These are phyloP conservation scores for Tuber microsphaerosporum DNA, from an alignment of 495 filamentous ascomycete genomes.

Conservation along the genomic window DNA sequence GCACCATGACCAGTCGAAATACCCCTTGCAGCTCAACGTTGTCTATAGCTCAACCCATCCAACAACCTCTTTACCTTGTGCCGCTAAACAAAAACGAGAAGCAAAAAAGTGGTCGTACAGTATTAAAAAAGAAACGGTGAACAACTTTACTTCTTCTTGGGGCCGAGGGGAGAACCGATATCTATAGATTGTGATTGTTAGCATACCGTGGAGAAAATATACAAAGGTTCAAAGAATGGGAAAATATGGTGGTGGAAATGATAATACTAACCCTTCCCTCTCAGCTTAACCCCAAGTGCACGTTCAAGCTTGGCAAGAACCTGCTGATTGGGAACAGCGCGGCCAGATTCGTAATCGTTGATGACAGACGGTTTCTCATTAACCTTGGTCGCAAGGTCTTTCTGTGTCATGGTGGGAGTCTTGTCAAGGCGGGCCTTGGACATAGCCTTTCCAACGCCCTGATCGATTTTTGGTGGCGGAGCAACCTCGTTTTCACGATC, in stretches of 20 bases:
- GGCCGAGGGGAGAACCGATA: slow-evolving; percentile 37
- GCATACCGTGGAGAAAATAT: slow-evolving; percentile 5
- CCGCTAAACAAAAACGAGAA: slow-evolving; percentile 29
- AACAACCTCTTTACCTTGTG: slow-evolving; percentile 21
- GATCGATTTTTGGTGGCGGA: slow-evolving; percentile 84
- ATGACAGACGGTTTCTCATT: slow-evolving; percentile 75
- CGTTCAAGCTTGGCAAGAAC: slow-evolving; percentile 72
- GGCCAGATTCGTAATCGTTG: slow-evolving; percentile 78
- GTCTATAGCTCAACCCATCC: background rate
- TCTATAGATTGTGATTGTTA: slow-evolving; percentile 18
- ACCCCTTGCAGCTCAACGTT: background rate
- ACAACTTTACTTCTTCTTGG: slow-evolving; percentile 39
- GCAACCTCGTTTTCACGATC: slow-evolving; percentile 97
- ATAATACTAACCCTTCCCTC: slow-evolving; percentile 48
- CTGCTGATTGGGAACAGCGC: slow-evolving; percentile 77
- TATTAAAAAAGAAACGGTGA: slow-evolving; percentile 15
- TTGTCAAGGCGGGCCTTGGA: slow-evolving; percentile 59
- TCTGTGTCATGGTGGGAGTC: slow-evolving; percentile 89
- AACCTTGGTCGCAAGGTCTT: slow-evolving; percentile 89
- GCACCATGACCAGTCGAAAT: background rate
- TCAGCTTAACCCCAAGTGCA: slow-evolving; percentile 75
- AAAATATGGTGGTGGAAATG: background rate
- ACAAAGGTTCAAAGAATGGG: background rate
- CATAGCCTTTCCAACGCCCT: slow-evolving; percentile 74
- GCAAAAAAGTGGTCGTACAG: background rate